These are phyloP conservation scores for Aspergillus caelatus DNA, from an alignment of 2,329 filamentous ascomycete genomes.

Conservation along the genomic window DNA sequence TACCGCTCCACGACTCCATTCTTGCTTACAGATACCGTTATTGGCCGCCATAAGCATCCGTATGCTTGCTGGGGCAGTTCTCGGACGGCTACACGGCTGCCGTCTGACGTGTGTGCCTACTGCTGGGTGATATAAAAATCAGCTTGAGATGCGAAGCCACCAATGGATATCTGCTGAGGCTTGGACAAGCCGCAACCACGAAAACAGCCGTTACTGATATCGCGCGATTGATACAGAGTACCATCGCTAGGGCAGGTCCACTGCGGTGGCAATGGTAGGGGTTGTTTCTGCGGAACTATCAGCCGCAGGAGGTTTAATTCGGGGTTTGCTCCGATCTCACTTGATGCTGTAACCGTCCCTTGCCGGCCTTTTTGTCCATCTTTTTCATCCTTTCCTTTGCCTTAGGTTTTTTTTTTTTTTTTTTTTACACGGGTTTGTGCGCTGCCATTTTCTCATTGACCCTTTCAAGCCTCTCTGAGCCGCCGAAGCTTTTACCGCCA, in stretches of 20 bases:
- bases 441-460: not conserved
- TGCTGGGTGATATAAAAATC: not conserved
- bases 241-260: not conserved
- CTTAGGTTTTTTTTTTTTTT: not conserved
- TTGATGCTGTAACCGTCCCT: not conserved
- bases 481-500: not conserved
- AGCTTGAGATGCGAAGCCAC: not conserved
- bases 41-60: not conserved
- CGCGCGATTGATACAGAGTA: not conserved
- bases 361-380: not conserved
- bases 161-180: not conserved
- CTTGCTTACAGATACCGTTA: not conserved
- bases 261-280: slow-evolving; percentile 2
- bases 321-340: not conserved
- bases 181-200: not conserved
- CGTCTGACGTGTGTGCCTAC: not conserved
- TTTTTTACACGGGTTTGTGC: not conserved
- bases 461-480: not conserved
- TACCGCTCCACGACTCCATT: not conserved
- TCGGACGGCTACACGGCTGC: not conserved
- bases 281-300: slow-evolving; percentile 2
- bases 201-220: not conserved
- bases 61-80: not conserved
- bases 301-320: slow-evolving; percentile 1
- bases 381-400: not conserved